Base-by-base conservation (phyloP, 176 grass and related monocot genomes). In the Musa acuminata region DNA sequence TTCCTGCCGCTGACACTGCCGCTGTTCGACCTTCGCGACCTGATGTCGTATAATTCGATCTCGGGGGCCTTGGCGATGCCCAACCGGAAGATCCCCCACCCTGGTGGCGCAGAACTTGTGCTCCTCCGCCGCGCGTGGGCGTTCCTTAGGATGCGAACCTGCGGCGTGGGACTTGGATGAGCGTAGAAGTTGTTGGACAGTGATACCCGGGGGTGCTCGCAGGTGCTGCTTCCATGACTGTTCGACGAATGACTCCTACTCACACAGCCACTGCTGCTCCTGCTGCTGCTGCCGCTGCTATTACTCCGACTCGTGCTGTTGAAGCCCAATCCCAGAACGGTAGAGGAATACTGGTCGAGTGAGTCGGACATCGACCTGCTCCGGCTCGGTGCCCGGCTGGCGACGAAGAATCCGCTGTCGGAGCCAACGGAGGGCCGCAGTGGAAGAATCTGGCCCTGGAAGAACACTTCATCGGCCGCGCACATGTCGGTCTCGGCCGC, bases 391-490 rank as follows among this genome's bases (percentile, higher is more conserved):
- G 78, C 9, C 8, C 10, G 8, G 71, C 81, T 8, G 69, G 20
- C 7, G 51, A 13, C 16, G 74, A 78, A 26, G 49, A 77, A 49
- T 11, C 75, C 17, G 10, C 20, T 13, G 11, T 64, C 75, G 75
- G 75, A 77, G 48, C 75, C 66, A 3, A 77, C 48, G 24, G 85
- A 83, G 13, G 81, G 75, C 0, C 72, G 75, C 19, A 92, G 89
- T 20, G 87, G 90, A 29, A 93, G 90, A 16, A 93, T 79, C 78
- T 81, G 86, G 2, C 90, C 90, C 10, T 82, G 66, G 80, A 81
- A 85, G 80, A 93, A 93, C 11, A 93, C 59, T 79, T 93, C 90
- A 65, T 93, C 90, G 20, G 90, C 90, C 9, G 83, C 90, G 84
- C 89, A 92, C 85, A 92, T 92, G 75, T 82, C 80, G 1, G 16